Base-by-base conservation (phyloP, 139 green algal species). In the Ulvella scutata region DNA sequence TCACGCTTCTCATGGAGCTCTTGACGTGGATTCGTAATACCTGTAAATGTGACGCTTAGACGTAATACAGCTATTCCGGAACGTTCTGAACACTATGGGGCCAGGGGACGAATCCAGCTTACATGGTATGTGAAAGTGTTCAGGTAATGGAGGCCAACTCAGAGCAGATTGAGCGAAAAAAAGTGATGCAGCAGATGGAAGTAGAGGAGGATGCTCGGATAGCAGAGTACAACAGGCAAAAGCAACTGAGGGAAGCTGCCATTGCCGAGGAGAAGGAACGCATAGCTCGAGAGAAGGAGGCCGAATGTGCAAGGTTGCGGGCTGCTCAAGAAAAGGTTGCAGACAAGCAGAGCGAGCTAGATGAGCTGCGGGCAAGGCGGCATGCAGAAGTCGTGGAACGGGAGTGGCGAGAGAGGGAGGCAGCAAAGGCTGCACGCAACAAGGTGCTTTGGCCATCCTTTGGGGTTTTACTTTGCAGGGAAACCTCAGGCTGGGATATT, bases 241-340 rank as follows among this genome's bases (percentile, higher is more conserved):
- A 87, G 77, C 87, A 93, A 29, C 61, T 79, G 21, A 73, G 84
- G 0, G 90, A 95, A 74, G 43, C 73, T 74, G 17, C 84, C 23
- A 40, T 88, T 20, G 73, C 76, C 26, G 79, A 85, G 40, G 83
- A 92, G 80, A 90, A 93, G 84, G 91, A 88, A 61, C 72, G 79
- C 6, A 82, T 90, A 4, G 82, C 82, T 3, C 82, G 87, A 43
- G 88, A 92, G 78, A 90, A 90, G 79, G 91, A 95, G 86, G 43
- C 90, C 62, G 91, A 97, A 83, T 87, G 83, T n/a, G 90, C 88
- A 7, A 82, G 90, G n/a, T 76, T 97, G 43, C 82, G 91, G 1
- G 84, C 87, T 20, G 78, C 90, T 80, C 90, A 96, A 82, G 90
- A 97, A 83, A 82, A 85, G 9, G 81, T 81, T 35, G 82, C 80